Conservation (phyloP, 345 rosid species). For the Physaria fendleri region DNA sequence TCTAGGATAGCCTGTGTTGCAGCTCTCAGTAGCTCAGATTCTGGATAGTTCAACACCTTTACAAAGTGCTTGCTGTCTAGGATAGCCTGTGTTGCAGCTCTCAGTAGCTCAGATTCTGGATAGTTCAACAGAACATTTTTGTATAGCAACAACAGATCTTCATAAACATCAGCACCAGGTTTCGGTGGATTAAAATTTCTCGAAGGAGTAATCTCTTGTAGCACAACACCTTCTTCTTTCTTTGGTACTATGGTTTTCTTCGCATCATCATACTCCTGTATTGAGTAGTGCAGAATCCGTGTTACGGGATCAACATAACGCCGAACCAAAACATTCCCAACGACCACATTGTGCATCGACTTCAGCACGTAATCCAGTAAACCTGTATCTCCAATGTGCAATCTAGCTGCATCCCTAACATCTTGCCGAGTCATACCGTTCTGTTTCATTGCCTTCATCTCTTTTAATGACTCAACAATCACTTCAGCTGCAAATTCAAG, state of each 20-base stretch:
- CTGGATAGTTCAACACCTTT: slow-evolving; percentile 54
- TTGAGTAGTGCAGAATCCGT: slow-evolving; percentile 65
- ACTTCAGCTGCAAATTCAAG: slow-evolving; percentile 76
- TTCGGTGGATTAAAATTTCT: slow-evolving; percentile 6
- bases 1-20: slow-evolving; percentile 59
- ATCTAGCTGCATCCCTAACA: slow-evolving; percentile 83
- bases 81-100: slow-evolving; percentile 45
- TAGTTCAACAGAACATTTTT: slow-evolving; percentile 46
- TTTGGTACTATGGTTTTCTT: slow-evolving; percentile 3
- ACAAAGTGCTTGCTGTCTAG: slow-evolving; percentile 70
- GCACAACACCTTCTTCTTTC: slow-evolving; percentile 4
- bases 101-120: slow-evolving; percentile 45
- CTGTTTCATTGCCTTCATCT: slow-evolving; percentile 37
- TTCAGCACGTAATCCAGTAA: slow-evolving; percentile 78
- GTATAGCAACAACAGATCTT: slow-evolving; percentile 50
- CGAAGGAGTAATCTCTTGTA: slow-evolving; percentile 15
- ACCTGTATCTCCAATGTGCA: slow-evolving; percentile 89
- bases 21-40: slow-evolving; percentile 36
- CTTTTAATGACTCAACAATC: slow-evolving; percentile 54
- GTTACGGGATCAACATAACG: slow-evolving; percentile 56
- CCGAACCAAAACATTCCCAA: slow-evolving; percentile 46
- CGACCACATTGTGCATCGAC: slow-evolving; percentile 67
- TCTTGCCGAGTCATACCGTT: slow-evolving; percentile 83
- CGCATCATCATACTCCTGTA: slow-evolving; percentile 40
- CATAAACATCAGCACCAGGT: slow-evolving; percentile 46